These are phyloP conservation scores for Clavariopsis aquatica DNA, from an alignment of 495 filamentous ascomycete species.

Conservation along the genomic window DNA sequence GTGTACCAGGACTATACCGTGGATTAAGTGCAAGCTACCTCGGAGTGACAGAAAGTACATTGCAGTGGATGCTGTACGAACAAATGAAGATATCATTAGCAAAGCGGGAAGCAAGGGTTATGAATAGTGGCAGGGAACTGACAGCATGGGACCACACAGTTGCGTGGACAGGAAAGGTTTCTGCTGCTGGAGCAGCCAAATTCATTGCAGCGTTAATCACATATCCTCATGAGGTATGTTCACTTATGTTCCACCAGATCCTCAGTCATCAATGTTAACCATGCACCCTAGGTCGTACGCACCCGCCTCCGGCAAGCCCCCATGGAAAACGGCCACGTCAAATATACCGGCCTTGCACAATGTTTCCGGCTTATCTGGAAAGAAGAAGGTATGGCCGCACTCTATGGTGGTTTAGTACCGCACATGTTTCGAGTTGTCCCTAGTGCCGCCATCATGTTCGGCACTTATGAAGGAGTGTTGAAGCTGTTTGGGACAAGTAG, in stretches of 20 bases:
- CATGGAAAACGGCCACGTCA: slow-evolving; percentile 66
- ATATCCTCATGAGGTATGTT: slow-evolving; percentile 79
- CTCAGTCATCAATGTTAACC: slow-evolving; percentile 28
- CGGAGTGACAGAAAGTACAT: slow-evolving; percentile 78
- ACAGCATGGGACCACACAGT: slow-evolving; percentile 65
- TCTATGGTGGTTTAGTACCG: slow-evolving; percentile 85
- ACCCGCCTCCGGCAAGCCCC: slow-evolving; percentile 82
- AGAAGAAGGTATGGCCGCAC: slow-evolving; percentile 76
- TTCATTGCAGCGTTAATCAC: slow-evolving; percentile 75
- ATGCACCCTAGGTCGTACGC: slow-evolving; percentile 62
- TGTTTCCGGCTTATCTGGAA: slow-evolving; percentile 80
- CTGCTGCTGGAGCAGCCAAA: slow-evolving; percentile 79
- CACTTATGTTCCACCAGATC: slow-evolving; percentile 5
- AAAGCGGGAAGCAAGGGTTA: slow-evolving; percentile 57
- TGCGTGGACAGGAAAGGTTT: slow-evolving; percentile 67
- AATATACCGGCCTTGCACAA: slow-evolving; percentile 80
- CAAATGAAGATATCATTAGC: slow-evolving; percentile 70
- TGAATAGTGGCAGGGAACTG: slow-evolving; percentile 55
- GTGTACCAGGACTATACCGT: slow-evolving; percentile 75
- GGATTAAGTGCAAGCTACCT: slow-evolving; percentile 86
- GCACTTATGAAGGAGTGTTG: slow-evolving; percentile 83
- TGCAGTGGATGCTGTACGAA: slow-evolving; percentile 89
- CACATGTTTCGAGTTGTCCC: slow-evolving; percentile 86
- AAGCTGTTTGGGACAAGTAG: slow-evolving; percentile 45
- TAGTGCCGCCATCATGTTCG: slow-evolving; percentile 87